These are phyloP conservation scores for Alternaria rosae DNA, from an alignment of 2,329 filamentous ascomycete species.

Conservation along the genomic window DNA sequence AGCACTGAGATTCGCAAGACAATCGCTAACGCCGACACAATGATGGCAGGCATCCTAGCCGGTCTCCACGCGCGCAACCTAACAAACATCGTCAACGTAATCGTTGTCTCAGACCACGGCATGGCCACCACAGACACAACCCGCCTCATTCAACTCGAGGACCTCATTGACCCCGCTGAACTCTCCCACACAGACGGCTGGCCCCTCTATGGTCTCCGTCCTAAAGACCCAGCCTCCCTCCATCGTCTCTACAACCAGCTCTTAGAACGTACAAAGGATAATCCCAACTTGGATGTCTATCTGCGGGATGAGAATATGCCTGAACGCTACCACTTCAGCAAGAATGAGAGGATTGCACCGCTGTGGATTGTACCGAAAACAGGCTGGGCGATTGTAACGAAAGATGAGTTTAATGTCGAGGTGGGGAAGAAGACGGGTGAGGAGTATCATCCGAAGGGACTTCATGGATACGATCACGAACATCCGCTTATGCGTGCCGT, in stretches of 20 bases:
- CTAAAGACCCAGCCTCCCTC: conserved; percentile 73
- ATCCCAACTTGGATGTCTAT: conserved; percentile 84
- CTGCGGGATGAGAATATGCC: conserved; percentile 89
- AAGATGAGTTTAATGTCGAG: conserved; percentile 77
- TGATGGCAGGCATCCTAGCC: conserved; percentile 78
- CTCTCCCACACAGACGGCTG: conserved; percentile 91
- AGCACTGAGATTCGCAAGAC: conserved; percentile 86
- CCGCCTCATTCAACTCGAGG: conserved; percentile 86
- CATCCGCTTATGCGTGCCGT: conserved; percentile 96
- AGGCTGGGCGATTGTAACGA: conserved; percentile 89
- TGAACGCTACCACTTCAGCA: conserved; percentile 86
- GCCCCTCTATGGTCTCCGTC: conserved; percentile 89
- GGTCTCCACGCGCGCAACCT: conserved; percentile 84
- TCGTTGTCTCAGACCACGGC: conserved; percentile 96
- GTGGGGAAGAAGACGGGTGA: conserved; percentile 69
- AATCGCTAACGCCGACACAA: conserved; percentile 79
- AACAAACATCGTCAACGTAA: conserved; percentile 87
- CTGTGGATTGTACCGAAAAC: conserved; percentile 93
- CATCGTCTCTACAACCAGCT: conserved; percentile 69
- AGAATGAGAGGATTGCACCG: conserved; percentile 89
- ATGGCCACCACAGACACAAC: conserved; percentile 92
- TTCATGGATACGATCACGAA: conserved; percentile 95
- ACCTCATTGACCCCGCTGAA: conserved; percentile 78
- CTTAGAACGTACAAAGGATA: conserved; percentile 62
- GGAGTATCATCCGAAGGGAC: conserved; percentile 79